Conservation (phyloP, 2,329 filamentous ascomycete genomes). For the Colletotrichum siamense region DNA sequence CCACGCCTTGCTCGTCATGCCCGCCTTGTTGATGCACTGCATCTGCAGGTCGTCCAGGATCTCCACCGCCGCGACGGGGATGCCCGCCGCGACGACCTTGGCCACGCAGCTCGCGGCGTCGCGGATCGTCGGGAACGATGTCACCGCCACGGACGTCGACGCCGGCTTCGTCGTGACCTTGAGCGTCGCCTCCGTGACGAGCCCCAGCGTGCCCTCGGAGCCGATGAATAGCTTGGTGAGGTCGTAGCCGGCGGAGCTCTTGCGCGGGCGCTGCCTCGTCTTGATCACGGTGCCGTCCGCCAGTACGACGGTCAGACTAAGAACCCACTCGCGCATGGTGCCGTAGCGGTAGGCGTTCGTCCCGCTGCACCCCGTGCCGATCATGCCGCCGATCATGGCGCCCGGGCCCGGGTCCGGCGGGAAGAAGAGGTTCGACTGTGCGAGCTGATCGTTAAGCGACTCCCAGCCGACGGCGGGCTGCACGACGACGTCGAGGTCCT, state of each 20-base stretch:
- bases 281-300: constrained; percentile 91
- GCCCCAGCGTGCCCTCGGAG: constrained; percentile 87
- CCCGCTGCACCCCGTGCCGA: constrained; percentile 75
- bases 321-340: constrained; percentile 94
- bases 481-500: constrained; percentile 77
- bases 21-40: constrained; percentile 69
- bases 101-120: constrained; percentile 81
- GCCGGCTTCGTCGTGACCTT: constrained; percentile 85
- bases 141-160: constrained; percentile 81
- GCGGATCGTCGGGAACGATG: constrained; percentile 62
- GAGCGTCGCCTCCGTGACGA: constrained; percentile 89
- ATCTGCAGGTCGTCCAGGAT: constrained; percentile 94
- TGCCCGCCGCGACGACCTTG: constrained; percentile 78
- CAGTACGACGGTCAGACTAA: constrained; percentile 85
- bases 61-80: constrained; percentile 90
- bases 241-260: constrained; percentile 91
- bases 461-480: constrained; percentile 90
- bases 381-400: constrained; percentile 91
- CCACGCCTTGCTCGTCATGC: constrained; percentile 71
- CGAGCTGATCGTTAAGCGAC: constrained; percentile 78
- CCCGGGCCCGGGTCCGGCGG: constrained; percentile 90
- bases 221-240: constrained; percentile 89
- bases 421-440: constrained; percentile 81
- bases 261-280: constrained; percentile 85
- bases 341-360: constrained; percentile 94